Base-by-base conservation (phyloP, 2,329 filamentous ascomycete species). In the Trichophyton equinum region DNA sequence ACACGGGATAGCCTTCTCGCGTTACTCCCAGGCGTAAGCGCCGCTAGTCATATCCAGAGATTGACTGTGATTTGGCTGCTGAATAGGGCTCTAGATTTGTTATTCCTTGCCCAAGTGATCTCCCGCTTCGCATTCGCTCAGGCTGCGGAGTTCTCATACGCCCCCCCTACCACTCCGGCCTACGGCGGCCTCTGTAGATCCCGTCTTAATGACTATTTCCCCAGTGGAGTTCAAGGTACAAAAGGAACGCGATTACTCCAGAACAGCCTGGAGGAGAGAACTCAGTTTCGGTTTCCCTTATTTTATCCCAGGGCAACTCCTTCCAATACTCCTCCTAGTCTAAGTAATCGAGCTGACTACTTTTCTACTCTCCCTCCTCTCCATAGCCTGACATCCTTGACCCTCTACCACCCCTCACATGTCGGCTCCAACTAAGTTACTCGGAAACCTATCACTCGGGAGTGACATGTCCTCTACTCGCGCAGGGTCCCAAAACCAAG, bases 361-460 rank as follows among this genome's bases (percentile, higher is more conserved):
- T 38, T 36, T n/a, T 42, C 9, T 7, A 57, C 20, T 2, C n/a
- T 7, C 15, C 25, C 9, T n/a, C 25, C 27, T 8, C n/a, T 27
- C 9, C 11, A 15, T 20, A 27, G 6, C 15, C 22, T 11, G 18
- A 30, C 8, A 15, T 58, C 18, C 22, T 22, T 59, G 8, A 9
- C 18, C 9, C 11, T 36, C 51, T 13, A 55, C 33, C 18, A 20
- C 51, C 25, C 44, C 61, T 58, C 63, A 66, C 63, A 76, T 76
- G 74, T 73, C 73, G 65, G 66, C 73, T 60, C 74, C 74, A 61
- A 74, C 72, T 42, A 71, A 68, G 62, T 68, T 74, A 65, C 69
- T 76, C 47, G 68, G 68, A 62, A 70, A 67, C 64, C 70, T 76
- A 61, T 75, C 73, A 59, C 72, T 76, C 62, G 69, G 68, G 63